Base-by-base conservation (phyloP, 2,329 filamentous ascomycete species). In the Colletotrichum sp. region DNA sequence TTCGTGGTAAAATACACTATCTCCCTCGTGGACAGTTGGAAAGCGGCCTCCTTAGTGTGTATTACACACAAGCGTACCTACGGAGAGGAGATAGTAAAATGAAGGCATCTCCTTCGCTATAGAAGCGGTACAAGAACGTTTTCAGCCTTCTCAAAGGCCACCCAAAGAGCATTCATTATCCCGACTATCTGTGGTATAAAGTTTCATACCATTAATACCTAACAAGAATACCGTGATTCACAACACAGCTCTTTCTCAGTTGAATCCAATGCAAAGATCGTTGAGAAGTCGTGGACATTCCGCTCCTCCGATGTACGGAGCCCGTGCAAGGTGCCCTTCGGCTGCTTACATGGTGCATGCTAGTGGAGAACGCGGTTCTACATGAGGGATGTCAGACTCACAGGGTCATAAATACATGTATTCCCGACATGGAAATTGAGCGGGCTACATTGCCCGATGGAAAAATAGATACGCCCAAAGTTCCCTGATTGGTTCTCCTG, bases 151-250 rank as follows among this genome's bases (percentile, higher is more conserved):
- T 24, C 24, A 24, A 24, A 24, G 24, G 24, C 24, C 24, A 24
- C 24, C 24, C 24, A 24, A 24, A 24, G 24, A 24, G 24, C 24
- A 24, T 24, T 24, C 24, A 24, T 24, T 24, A 24, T 24, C 24
- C 24, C 24, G 24, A 24, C 24, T 24, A 24, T 24, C 24, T 24
- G 24, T 24, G 24, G 24, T 24, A 24, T 24, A 3, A 24, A 24
- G 24, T 24, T 24, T 24, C 24, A 24, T 24, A 24, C 24, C 24
- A 24, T 24, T 24, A 24, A 2, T 24, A 24, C 2, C 24, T 24
- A 24, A n/a, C 0, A 12, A 7, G 38, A 12, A 7, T 47, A 21
- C 0, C 2, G n/a, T 12, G 38, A 47, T 47, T 2, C 0, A 47
- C 3, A 12, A 1, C 38, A 47, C 6, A n/a, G 38, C 18, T 47